Conservation (phyloP, 352 stramenopile genomes). For the Aphanomyces astaci region DNA sequence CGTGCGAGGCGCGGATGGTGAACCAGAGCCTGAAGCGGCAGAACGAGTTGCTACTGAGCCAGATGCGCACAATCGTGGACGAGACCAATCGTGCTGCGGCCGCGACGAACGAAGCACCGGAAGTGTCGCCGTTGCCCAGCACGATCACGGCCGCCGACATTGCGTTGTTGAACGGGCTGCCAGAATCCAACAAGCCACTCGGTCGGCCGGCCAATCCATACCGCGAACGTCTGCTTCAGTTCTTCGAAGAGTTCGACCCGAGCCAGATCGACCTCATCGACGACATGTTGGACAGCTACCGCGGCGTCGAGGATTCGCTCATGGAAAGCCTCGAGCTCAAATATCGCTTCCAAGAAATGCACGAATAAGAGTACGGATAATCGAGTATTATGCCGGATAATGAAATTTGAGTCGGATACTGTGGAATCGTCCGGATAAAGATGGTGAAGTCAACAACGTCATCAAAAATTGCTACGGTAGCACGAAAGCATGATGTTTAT, state of each 20-base stretch:
- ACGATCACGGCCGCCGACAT: constrained; percentile 63
- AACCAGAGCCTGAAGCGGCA: constrained; percentile 75
- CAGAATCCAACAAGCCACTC: background rate
- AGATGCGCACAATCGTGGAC: constrained; percentile 67
- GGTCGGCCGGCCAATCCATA: constrained; percentile 32
- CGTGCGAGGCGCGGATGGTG: constrained; percentile 79
- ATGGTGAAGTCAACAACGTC: no score
- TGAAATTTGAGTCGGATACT: background rate
- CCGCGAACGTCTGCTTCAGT: constrained; percentile 42
- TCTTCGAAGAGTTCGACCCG: constrained; percentile 61
- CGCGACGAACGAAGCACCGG: background rate
- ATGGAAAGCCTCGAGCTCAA: constrained; percentile 80
- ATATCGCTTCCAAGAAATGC: constrained; percentile 76
- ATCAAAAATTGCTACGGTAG: background rate
- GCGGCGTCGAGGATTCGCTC: constrained; percentile 58
- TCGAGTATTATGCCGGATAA: background rate
- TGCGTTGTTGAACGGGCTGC: constrained; percentile 57
- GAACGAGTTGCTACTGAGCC: constrained; percentile 69
- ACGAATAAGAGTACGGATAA: background rate
- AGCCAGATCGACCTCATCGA: constrained; percentile 56
- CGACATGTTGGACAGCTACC: constrained; percentile 68
- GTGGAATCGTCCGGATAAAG: background rate
- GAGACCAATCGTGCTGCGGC: constrained; percentile 33
- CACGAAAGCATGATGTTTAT: background rate
- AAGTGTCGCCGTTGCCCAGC: constrained; percentile 40